Evolutionary conservation across 345 rosid species (phyloP), one percentile per base, ranked within the genome.

Genomic region (Gossypium raimondii): DNA sequence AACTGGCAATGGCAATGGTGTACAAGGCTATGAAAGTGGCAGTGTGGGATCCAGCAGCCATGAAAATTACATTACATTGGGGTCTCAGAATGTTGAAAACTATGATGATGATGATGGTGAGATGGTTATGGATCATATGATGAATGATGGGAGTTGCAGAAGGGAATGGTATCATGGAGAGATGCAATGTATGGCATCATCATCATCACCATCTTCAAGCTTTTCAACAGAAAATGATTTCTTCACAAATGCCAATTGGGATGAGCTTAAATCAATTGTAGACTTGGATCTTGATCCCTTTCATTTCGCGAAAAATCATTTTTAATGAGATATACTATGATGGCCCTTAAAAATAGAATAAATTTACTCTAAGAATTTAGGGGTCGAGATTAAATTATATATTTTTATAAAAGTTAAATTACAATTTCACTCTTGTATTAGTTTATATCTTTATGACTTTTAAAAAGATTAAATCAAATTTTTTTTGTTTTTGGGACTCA

Each of bases 181-280:
- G 16, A 20, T 22, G 2, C 73, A 82, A 60, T 57, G 66, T 52
- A 53, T 53, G 58, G 58, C 11, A 5, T 80, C 63, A n/a, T 38
- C 76, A 34, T 69, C 81, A 66, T 78, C 87, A 9, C 75, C 81
- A 72, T 80, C 90, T 13, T 84, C 87, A 4, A 81, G 73, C 73
- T 71, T 81, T 62, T 78, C 86, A 11, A 75, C 78, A 50, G 72
- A 68, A 7, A 50, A 86, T 70, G 67, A 86, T 24, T 73, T 79
- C 43, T 64, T 85, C 70, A 43, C 71, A 0, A 72, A 80, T 75
- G 92, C 78, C 13, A 86, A 83, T 18, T 93, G 94, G 93, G 97
- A 93, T 75, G 98, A 90, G 80, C 89, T 93, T 52, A 79, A 87
- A 68, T 84, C 93, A 11, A 89, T 87, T 20, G 94, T 91, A 1